Base-by-base conservation (phyloP, 345 rosid species). In the Pistacia integerrima region DNA sequence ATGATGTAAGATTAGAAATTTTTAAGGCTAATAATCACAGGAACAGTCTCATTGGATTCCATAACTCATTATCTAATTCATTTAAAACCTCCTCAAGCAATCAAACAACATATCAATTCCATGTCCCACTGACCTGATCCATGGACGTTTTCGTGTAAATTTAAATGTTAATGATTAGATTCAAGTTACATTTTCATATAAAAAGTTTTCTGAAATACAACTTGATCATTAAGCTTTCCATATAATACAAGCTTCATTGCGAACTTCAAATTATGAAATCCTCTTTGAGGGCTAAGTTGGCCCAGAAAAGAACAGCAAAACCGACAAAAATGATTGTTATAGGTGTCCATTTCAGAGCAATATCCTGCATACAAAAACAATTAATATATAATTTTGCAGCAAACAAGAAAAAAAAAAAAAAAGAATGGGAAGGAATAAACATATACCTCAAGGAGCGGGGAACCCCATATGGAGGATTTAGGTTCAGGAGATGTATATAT, bases 291-390 rank as follows among this genome's bases (percentile, higher is more conserved):
- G 74, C 73, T 64, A 77, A 72, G 51, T 72, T 80, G 49, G 82
- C 84, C 86, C 85, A 82, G 74, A 85, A 72, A 57, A 89, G 41
- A 84, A 89, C 77, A 69, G 82, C 22, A 63, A 80, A 79, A 74
- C 82, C 82, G 41, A 77, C 73, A 72, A 73, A 20, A 65, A 82
- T 71, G 56, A 82, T 77, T 46, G 86, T 69, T 76, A 85, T 79
- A 12, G 93, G 91, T 69, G 85, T 88, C 91, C 93, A 83, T 88
- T 81, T 88, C 79, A 86, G 58, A 12, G 87, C 89, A 78, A 91
- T 82, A 74, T 64, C 86, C 88, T 89, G 87, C 49, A 36, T 10
- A 36, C 67, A 33, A 33, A 13, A 48, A 68, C 54, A 71, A 33
- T 18, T 33, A 57, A 69, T 3, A n/a, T 46, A 28, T 3, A 30